Percentiles rank a stretch among this genome's conserved stretches.
These are phyloP conservation scores for Fermentozyma sake DNA, from an alignment of 1,139 yeast genomes.

Conservation along the genomic window DNA sequence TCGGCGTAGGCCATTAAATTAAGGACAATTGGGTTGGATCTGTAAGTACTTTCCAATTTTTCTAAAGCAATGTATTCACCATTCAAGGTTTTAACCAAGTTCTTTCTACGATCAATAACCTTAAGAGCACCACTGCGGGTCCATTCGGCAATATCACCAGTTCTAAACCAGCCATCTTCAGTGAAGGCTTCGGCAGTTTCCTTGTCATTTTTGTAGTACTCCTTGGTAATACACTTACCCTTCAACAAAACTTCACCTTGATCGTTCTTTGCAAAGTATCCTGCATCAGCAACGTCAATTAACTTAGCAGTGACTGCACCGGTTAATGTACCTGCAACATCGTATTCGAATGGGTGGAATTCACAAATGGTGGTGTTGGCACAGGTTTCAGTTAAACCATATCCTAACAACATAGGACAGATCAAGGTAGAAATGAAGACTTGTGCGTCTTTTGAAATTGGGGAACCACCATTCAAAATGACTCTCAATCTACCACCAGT, in stretches of 20 bases:
- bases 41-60: slow-evolving; percentile 79
- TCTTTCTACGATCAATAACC: slow-evolving; percentile 93
- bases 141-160: slow-evolving; percentile 99
- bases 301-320: slow-evolving; percentile 85
- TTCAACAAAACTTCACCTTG: slow-evolving; percentile 89
- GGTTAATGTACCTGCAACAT: slow-evolving; percentile 76
- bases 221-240: slow-evolving; percentile 70
- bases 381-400: slow-evolving; percentile 94
- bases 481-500: slow-evolving; percentile 85
- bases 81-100: slow-evolving; percentile 88
- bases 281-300: slow-evolving; percentile 88
- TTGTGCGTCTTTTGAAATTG: slow-evolving; percentile 85
- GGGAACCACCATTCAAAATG: slow-evolving; percentile 91
- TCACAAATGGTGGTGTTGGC: slow-evolving; percentile 79
- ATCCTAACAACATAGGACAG: slow-evolving; percentile 90
- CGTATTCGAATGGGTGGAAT: slow-evolving; percentile 62
- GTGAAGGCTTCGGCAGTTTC: slow-evolving; percentile 79
- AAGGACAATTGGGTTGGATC: slow-evolving; percentile 71
- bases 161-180: slow-evolving; percentile 88
- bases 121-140: slow-evolving; percentile 70
- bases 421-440: slow-evolving; percentile 69
- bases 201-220: slow-evolving; percentile 77
- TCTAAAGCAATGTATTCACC: slow-evolving; percentile 98
- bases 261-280: slow-evolving; percentile 82
- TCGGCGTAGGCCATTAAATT: slow-evolving; percentile 95